phyloP scores from a whole-genome alignment of 371 early-diverging fungal species.

The Chytridiales sp. region DNA sequence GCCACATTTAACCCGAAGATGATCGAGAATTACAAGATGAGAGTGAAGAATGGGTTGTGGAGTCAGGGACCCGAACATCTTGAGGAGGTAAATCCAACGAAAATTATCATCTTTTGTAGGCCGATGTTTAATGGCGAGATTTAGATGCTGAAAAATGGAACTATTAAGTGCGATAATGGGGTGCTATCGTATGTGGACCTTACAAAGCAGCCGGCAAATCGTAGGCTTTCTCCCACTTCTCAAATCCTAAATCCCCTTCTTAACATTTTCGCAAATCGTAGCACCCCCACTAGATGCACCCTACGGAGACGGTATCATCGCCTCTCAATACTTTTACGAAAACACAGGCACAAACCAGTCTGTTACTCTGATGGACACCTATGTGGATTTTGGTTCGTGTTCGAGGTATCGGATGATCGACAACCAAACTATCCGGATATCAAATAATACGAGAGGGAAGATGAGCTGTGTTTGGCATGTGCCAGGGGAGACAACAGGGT shows the following conservation, averaged over 20 bases:
- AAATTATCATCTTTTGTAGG: neutral
- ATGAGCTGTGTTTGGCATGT: slow-evolving; percentile 52
- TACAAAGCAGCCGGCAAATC: slow-evolving; percentile 3
- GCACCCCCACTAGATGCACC: slow-evolving; percentile 29
- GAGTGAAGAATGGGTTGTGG: slow-evolving; percentile 47
- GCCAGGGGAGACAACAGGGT: slow-evolving; percentile 36
- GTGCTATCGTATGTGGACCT: slow-evolving; percentile 27
- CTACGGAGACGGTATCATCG: slow-evolving; percentile 31
- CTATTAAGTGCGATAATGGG: slow-evolving; percentile 34
- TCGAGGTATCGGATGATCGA: slow-evolving; percentile 49
- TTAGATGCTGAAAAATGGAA: slow-evolving; percentile 47
- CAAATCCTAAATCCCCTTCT: neutral
- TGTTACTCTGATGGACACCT: slow-evolving; percentile 39
- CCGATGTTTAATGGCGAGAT: neutral
- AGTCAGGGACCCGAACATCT: slow-evolving; percentile 51
- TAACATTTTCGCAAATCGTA: slow-evolving; percentile 3
- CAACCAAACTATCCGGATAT: slow-evolving; percentile 35
- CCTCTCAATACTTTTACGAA: slow-evolving; percentile 49
- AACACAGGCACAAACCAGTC: slow-evolving; percentile 34
- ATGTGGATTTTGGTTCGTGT: slow-evolving; percentile 53
- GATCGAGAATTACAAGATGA: slow-evolving; percentile 37
- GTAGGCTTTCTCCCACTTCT: neutral
- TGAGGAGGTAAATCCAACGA: slow-evolving; percentile 38
- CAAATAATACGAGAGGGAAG: slow-evolving; percentile 51
- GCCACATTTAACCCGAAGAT: slow-evolving; percentile 44